These are phyloP conservation scores for Filobasidium wieringae DNA, from an alignment of 768 basidiomycete genomes.

Conservation along the genomic window DNA sequence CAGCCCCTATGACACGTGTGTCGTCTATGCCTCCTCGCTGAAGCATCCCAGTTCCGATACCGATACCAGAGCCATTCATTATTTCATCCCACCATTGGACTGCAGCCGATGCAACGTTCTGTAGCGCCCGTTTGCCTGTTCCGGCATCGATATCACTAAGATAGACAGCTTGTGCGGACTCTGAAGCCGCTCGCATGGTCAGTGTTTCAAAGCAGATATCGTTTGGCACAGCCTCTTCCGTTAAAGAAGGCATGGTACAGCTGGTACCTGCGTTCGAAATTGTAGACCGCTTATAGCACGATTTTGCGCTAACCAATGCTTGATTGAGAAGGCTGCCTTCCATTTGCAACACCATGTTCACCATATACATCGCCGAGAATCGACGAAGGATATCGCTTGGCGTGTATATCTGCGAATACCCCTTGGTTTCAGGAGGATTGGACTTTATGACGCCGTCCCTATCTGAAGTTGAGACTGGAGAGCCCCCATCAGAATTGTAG, in stretches of 20 bases:
- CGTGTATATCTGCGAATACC: too few relatives aligned
- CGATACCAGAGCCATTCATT: constrained; percentile 13
- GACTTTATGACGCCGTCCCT: constrained; percentile 6
- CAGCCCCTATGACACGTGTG: constrained; percentile 16
- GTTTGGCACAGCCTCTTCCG: not conserved
- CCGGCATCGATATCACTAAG: not conserved
- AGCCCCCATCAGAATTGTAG: constrained; percentile 17
- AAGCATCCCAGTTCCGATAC: constrained; percentile 6
- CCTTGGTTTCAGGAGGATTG: not conserved
- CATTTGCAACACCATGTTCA: not conserved
- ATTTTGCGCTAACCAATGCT: not conserved
- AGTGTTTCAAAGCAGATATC: not conserved
- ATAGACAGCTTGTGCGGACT: not conserved
- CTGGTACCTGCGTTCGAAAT: not conserved
- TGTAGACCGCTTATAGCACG: not conserved
- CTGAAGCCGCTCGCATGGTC: not conserved
- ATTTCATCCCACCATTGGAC: constrained; percentile 28
- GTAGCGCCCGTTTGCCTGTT: constrained; percentile 11
- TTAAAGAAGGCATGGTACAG: not conserved
- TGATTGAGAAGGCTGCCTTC: constrained; percentile 3
- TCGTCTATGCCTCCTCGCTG: constrained; percentile 13
- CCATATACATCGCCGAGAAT: constrained; percentile 5
- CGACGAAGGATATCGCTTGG: constrained; percentile 1
- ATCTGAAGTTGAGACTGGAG: constrained; percentile 11
- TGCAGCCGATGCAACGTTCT: constrained; percentile 13